Conservation (phyloP, 495 filamentous ascomycete genomes). For the Tetracladium setigerum region DNA sequence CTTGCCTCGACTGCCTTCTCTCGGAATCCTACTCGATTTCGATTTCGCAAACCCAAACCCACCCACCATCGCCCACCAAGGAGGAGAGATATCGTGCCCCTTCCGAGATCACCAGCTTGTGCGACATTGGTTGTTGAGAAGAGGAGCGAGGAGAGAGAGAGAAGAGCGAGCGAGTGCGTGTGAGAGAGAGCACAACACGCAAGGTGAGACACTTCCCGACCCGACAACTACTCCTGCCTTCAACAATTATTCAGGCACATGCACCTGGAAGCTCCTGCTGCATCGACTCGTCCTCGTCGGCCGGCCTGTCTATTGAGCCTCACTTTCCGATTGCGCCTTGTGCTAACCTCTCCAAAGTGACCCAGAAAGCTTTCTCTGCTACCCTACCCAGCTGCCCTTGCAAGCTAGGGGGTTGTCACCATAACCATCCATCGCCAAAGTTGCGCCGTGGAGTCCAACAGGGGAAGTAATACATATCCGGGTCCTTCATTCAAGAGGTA, state of each 20-base stretch:
- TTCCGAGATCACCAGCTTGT: conserved; percentile 7
- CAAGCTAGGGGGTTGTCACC: conserved; percentile 5
- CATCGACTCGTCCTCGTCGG: background rate
- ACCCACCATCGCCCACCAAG: background rate
- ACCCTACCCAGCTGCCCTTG: background rate
- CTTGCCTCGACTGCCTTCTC: background rate
- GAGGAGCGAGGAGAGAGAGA: background rate
- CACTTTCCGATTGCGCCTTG: background rate
- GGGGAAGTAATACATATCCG: background rate
- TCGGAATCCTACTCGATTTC: background rate
- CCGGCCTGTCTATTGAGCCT: background rate
- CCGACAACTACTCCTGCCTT: too few relatives aligned
- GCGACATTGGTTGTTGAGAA: conserved; percentile 6
- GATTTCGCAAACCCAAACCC: background rate
- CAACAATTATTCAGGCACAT: too few relatives aligned
- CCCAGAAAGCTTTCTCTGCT: conserved; percentile 4
- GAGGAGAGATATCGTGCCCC: background rate
- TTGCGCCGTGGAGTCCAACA: too few relatives aligned
- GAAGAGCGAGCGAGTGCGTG: background rate
- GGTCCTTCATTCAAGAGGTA: conserved; percentile 13
- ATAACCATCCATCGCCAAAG: background rate
- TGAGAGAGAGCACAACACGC: background rate
- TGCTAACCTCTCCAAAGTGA: conserved; percentile 7
- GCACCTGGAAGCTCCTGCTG: conserved; percentile 2
- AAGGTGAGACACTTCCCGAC: conserved; percentile 18